Percentiles rank a stretch among this genome's conserved stretches.
These are phyloP conservation scores for Didymella lethalis DNA, from an alignment of 2,329 filamentous ascomycete species.

Conservation along the genomic window DNA sequence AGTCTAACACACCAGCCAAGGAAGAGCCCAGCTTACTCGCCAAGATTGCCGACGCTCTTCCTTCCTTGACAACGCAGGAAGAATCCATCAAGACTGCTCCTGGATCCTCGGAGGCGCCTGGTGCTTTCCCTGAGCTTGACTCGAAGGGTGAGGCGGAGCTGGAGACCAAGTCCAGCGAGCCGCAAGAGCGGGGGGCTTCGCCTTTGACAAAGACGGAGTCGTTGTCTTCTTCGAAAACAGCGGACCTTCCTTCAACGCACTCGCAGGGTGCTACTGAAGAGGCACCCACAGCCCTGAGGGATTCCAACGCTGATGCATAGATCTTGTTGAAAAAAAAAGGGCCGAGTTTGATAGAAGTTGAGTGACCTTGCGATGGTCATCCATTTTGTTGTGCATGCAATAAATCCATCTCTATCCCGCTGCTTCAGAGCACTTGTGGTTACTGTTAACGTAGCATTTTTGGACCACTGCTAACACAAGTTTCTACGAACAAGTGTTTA, in stretches of 20 bases:
- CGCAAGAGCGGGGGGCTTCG: neutral
- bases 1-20: conserved; percentile 13
- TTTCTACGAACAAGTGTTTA: neutral
- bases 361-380: neutral
- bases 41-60: conserved; percentile 17
- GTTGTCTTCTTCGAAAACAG: conserved; percentile 3
- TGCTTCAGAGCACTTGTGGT: neutral
- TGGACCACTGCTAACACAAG: neutral
- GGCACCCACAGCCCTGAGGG: conserved; percentile 12
- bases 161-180: conserved; percentile 1
- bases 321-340: neutral
- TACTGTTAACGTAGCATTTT: neutral
- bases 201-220: conserved; percentile 6
- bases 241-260: conserved; percentile 11
- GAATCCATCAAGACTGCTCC: conserved; percentile 14
- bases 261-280: conserved; percentile 14
- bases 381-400: conserved; percentile 4
- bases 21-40: conserved; percentile 13
- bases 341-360: too few relatives aligned
- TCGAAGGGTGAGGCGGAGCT: conserved; percentile 6
- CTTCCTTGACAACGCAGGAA: conserved; percentile 15
- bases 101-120: conserved; percentile 31
- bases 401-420: conserved; percentile 5
- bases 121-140: conserved; percentile 30
- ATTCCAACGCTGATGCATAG: conserved; percentile 13